Base-by-base conservation (phyloP, 345 rosid genomes). In the Populus alba region DNA sequence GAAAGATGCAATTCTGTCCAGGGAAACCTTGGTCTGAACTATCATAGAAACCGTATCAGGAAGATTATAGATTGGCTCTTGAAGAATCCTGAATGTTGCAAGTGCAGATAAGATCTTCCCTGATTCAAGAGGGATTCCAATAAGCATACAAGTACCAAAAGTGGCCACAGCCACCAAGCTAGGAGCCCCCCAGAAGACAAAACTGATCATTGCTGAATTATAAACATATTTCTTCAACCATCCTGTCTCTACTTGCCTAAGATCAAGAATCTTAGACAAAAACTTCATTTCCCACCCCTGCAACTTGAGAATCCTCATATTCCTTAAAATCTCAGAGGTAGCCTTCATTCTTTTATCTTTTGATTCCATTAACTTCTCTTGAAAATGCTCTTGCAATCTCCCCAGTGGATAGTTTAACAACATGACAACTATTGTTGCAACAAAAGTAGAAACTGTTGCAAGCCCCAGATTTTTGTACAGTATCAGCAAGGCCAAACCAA, bases 261-360 rank as follows among this genome's bases (percentile, higher is more conserved):
- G 85, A 37, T 81, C 79, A 39, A 65, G 29, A 70, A 81, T 77
- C 76, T 81, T 85, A 7, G 83, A 79, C 74, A 85, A 66, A 70
- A 85, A 85, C 41, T 81, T 85, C 85, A 81, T 81, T 73, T 85
- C 87, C 87, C 87, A 85, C 22, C 77, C 87, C 68, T 85, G 87
- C 66, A 81, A 83, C 70, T 85, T 85, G 71, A 81, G 83, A 55
- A 81, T 85, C 66, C 77, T 85, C 85, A 85, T 85, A 70, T 81
- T 81, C 47, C 81, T 55, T 15, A 83, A 51, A 29, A 80, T 75
- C 71, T 83, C 86, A 25, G 81, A 70, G 22, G 86, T 83, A 2
- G 81, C 77, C 70, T 81, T 85, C 87, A 85, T 85, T 61, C 85
- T 65, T 25, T 76, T 43, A 66, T 85, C 87, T 53, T 81, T 85